Evolutionary conservation across 2,329 filamentous ascomycete species (phyloP), one percentile per base, ranked within the genome.

Genomic region (Colletotrichum costaricense): DNA sequence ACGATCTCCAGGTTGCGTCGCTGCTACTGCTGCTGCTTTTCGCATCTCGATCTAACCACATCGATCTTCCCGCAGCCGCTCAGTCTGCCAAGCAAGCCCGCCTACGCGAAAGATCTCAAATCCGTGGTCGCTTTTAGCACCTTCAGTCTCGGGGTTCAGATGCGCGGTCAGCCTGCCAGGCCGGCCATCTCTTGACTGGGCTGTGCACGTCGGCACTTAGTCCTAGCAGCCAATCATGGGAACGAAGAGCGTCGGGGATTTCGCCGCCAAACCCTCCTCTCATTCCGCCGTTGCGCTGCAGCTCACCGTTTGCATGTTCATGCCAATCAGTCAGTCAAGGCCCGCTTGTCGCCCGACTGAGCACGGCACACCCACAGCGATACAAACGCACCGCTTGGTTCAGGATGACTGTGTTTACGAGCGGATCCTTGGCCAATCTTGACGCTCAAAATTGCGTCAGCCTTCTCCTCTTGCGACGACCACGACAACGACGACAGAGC

Each of bases 171-270:
- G 12, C 70, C 54, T 60, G 46, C 33, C 30, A 54, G 26, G 33
- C 59, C 59, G n/a, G 33, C 58, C n/a, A 33, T 69, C 54, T 52
- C 58, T 52, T 35, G 38, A 22, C 58, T 42, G 54, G 59, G 59
- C 70, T 69, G 70, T 63, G 66, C 54, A 46, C 54, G 16, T 42
- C 60, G 70, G 70, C 54, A 69, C 46, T 65, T 56, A 22, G 59
- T 42, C 55, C 26, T 35, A n/a, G 19, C 60, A 59, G 22, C 70
- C 70, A 73, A 73, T 73, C 60, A 65, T 28, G 35, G 11, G 11
- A 16, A 26, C 12, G 26, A 42, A 22, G 0, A 3, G 7, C 7
- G 59, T 16, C 70, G 70, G 70, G 35, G 70, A 65, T 70, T 70
- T 56, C 55, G 42, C 70, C 70, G 70, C 26, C 67, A 46, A 42